Conservation (phyloP, 225 moss, liverwort and hornwort genomes). For the Neckera pumila region DNA sequence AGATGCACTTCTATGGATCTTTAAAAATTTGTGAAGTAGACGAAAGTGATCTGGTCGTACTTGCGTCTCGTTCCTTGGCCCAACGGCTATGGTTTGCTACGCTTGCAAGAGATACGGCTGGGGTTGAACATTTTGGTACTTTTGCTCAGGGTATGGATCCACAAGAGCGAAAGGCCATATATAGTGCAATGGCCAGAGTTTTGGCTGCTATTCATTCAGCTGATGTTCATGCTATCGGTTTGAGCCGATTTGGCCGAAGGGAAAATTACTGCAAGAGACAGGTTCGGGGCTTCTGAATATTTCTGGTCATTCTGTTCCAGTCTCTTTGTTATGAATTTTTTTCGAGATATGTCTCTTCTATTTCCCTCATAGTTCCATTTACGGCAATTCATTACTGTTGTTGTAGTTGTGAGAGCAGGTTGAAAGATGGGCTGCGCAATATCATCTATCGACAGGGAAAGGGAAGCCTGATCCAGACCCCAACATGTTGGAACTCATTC, state of each 20-base stretch:
- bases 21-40: background rate
- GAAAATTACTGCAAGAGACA: conserved; percentile 89
- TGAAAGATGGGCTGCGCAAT: conserved; percentile 89
- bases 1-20: background rate
- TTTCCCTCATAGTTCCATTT: background rate
- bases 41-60: background rate
- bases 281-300: conserved; percentile 25
- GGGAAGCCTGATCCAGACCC: conserved; percentile 79
- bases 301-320: background rate
- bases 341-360: background rate
- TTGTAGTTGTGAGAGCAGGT: conserved; percentile 43
- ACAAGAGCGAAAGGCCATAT: conserved; percentile 57
- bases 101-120: background rate
- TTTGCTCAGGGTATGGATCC: conserved; percentile 57
- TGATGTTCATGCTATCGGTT: conserved; percentile 71
- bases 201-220: conserved; percentile 85
- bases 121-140: background rate
- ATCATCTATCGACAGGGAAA: conserved; percentile 63
- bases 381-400: background rate
- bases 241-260: conserved; percentile 71
- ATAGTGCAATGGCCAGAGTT: conserved; percentile 58
- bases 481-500: conserved; percentile 55
- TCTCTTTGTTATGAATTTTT: background rate
- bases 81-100: background rate
- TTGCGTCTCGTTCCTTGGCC: background rate